These are phyloP conservation scores for Starmerella vaccinii DNA, from an alignment of 805 yeast genomes.

Conservation along the genomic window DNA sequence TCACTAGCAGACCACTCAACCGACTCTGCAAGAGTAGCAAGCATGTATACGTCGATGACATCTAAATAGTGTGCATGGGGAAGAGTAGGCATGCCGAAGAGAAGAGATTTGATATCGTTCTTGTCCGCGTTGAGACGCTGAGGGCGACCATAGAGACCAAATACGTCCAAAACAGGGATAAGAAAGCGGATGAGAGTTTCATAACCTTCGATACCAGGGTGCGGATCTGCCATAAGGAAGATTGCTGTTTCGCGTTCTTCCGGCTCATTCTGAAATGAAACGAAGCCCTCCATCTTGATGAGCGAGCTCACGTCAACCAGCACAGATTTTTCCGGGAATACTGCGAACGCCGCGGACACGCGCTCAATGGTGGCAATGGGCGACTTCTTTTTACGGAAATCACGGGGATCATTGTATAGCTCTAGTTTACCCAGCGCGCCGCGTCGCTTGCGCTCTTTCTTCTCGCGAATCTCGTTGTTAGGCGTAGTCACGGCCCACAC, in stretches of 20 bases:
- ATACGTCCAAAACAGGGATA: conserved; percentile 65
- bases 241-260: conserved; percentile 42
- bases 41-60: conserved; percentile 45
- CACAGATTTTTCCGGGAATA: conserved; percentile 77
- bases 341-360: conserved; percentile 70
- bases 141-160: conserved; percentile 75
- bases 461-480: conserved; percentile 36
- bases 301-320: conserved; percentile 80
- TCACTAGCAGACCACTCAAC: conserved; percentile 45
- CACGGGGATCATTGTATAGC: conserved; percentile 76
- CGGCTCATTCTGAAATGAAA: conserved; percentile 37
- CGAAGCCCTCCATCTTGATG: conserved; percentile 78
- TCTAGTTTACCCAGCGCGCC: conserved; percentile 50
- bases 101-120: conserved; percentile 49
- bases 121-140: conserved; percentile 64
- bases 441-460: conserved; percentile 32
- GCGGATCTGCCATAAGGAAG: conserved; percentile 74
- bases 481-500: conserved; percentile 80
- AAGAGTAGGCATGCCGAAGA: conserved; percentile 74
- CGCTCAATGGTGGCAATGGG: conserved; percentile 70
- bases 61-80: conserved; percentile 67
- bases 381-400: conserved; percentile 36
- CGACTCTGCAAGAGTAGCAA: conserved; percentile 34
- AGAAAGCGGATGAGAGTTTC: conserved; percentile 77
- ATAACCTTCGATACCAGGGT: conserved; percentile 71